Conservation (phyloP, 2,329 filamentous ascomycete species). For the Cadophora gregata region DNA sequence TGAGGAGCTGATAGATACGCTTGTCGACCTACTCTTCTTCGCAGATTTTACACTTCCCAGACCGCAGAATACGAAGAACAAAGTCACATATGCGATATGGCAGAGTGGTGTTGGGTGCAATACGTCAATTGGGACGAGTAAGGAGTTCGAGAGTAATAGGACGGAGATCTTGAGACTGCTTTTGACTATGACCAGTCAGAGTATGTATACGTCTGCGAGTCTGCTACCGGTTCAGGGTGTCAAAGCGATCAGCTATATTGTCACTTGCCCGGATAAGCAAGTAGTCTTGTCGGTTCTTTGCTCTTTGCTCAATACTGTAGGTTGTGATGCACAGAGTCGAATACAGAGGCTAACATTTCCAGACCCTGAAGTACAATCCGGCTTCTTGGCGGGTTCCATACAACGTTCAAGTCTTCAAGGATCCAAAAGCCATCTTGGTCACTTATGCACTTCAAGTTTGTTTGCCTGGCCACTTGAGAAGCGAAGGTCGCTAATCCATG, state of each 20-base stretch:
- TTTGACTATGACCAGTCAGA: slow-evolving; percentile 84
- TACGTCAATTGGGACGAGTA: slow-evolving; percentile 83
- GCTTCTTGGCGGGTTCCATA: slow-evolving; percentile 94
- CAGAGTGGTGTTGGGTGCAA: slow-evolving; percentile 97
- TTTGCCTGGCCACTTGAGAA: neutral
- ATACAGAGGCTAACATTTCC: slow-evolving; percentile 21
- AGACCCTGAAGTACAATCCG: slow-evolving; percentile 96
- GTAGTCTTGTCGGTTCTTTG: slow-evolving; percentile 88
- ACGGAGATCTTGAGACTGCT: slow-evolving; percentile 88
- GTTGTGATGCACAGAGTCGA: slow-evolving; percentile 43
- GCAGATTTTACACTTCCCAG: slow-evolving; percentile 85
- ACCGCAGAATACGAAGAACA: slow-evolving; percentile 72
- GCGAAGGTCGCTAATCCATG: slow-evolving; percentile 17
- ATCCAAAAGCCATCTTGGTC: slow-evolving; percentile 87
- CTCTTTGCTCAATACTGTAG: slow-evolving; percentile 90
- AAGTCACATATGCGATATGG: slow-evolving; percentile 95
- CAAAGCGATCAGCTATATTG: slow-evolving; percentile 85
- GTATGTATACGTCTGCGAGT: slow-evolving; percentile 88
- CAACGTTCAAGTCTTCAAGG: slow-evolving; percentile 89
- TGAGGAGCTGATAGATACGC: slow-evolving; percentile 89
- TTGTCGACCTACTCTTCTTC: slow-evolving; percentile 90
- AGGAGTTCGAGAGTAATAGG: slow-evolving; percentile 91
- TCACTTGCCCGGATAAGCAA: slow-evolving; percentile 88
- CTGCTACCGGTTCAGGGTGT: slow-evolving; percentile 83
- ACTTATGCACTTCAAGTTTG: slow-evolving; percentile 77